These are phyloP conservation scores for Colletotrichum sp. DNA, from an alignment of 2,329 filamentous ascomycete genomes.

Conservation along the genomic window DNA sequence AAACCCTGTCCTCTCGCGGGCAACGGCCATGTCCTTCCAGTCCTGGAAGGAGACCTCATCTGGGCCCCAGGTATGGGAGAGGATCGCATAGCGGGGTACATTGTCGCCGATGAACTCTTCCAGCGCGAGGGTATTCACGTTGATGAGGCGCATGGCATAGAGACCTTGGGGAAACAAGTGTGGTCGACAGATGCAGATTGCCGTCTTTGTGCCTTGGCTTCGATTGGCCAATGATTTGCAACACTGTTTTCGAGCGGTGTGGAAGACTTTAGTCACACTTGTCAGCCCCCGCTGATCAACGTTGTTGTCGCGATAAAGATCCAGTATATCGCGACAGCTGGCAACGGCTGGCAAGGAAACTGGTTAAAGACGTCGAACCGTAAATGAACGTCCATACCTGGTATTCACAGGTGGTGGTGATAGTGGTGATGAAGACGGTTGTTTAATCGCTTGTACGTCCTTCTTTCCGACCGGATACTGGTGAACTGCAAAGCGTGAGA, in stretches of 20 bases:
- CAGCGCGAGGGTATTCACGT: slow-evolving; percentile 24
- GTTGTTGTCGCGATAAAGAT: background rate
- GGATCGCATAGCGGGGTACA: slow-evolving; percentile 26
- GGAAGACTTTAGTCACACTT: background rate
- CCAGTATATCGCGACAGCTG: accelerated
- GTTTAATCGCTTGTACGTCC: too few relatives aligned
- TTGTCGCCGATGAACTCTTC: slow-evolving; percentile 26
- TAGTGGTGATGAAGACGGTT: too few relatives aligned
- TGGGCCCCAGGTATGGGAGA: slow-evolving; percentile 27
- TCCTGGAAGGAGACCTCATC: slow-evolving; percentile 24
- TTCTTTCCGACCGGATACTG: too few relatives aligned
- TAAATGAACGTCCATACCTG: background rate
- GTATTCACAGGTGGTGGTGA: background rate
- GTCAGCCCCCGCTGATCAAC: background rate
- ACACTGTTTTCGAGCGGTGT: background rate
- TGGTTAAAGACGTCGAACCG: too few relatives aligned
- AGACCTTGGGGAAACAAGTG: background rate
- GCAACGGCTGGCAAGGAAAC: background rate
- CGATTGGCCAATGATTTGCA: background rate
- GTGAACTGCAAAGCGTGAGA: accelerated
- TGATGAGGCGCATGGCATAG: slow-evolving; percentile 31
- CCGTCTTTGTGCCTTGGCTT: background rate
- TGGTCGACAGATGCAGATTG: background rate
- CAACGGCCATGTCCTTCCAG: background rate
- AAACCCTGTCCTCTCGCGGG: slow-evolving; percentile 1